phyloP scores from a whole-genome alignment of 1,284 basidiomycete genomes.

The Schizopora paradoxa region DNA sequence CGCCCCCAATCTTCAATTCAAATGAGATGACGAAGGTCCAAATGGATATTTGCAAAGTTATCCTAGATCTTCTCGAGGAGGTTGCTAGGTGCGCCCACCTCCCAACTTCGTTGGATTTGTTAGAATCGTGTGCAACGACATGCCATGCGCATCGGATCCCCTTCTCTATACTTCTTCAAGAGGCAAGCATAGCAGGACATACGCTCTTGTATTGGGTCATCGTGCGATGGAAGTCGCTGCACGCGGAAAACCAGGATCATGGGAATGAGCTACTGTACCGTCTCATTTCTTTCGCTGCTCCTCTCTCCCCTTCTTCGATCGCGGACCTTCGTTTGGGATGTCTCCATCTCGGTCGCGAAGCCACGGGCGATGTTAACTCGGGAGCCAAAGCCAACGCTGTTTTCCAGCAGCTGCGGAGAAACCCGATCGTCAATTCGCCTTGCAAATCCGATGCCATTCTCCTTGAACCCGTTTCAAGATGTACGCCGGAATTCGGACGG shows the following conservation, averaged over 20 bases:
- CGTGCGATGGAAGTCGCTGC: conserved; percentile 42
- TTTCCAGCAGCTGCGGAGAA: conserved; percentile 54
- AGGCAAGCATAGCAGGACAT: conserved; percentile 56
- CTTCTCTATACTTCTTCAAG: conserved; percentile 48
- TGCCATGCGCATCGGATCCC: conserved; percentile 38
- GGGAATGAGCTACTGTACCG: conserved; percentile 47
- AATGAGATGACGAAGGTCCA: too few relatives aligned
- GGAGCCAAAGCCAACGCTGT: too few relatives aligned
- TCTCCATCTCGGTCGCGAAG: conserved; percentile 53
- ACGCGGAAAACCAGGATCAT: too few relatives aligned
- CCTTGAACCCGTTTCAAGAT: conserved; percentile 25
- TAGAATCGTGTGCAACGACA: conserved; percentile 42
- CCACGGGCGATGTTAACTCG: too few relatives aligned
- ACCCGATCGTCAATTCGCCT: conserved; percentile 42
- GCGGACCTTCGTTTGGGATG: conserved; percentile 61
- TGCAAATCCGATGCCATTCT: conserved; percentile 54
- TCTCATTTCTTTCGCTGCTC: conserved; percentile 49
- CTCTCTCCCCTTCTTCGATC: conserved; percentile 42
- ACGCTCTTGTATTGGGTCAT: conserved; percentile 68
- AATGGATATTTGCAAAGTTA: too few relatives aligned
- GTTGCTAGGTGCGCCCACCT: too few relatives aligned
- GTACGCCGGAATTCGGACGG: neutral
- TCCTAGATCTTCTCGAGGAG: too few relatives aligned
- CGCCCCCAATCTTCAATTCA: too few relatives aligned
- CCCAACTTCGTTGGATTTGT: conserved; percentile 28